A percentile compares a stretch with the other conserved stretches of the same genome.
These are phyloP conservation scores for Hypoxylon sp. DNA, from an alignment of 2,329 filamentous ascomycete genomes.

Conservation along the genomic window DNA sequence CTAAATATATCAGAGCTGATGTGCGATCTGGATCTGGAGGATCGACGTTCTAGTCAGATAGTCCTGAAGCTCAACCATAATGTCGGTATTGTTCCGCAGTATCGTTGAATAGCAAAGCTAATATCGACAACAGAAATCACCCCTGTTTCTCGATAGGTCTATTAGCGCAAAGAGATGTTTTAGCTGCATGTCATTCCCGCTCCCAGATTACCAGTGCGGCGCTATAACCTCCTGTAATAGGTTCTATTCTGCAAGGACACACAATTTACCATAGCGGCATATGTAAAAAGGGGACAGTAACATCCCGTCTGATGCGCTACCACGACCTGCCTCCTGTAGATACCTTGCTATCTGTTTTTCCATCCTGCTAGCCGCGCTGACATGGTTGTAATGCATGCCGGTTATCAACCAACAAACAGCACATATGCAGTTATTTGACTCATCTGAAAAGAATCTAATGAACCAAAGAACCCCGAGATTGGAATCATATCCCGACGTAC, in stretches of 20 bases:
- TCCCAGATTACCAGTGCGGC: not conserved
- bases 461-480: constrained; percentile 15
- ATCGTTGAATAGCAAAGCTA: constrained; percentile 22
- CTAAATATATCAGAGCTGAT: constrained; percentile 17
- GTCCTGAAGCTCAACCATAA: constrained; percentile 2
- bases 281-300: constrained; percentile 13
- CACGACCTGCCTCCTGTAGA: not conserved
- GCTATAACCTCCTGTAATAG: not conserved
- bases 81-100: constrained; percentile 15
- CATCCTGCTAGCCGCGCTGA: not conserved
- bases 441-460: constrained; percentile 16
- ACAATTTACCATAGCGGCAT: not conserved
- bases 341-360: not conserved
- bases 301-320: not conserved
- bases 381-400: constrained; percentile 20
- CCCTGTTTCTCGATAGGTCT: not conserved
- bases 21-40: constrained; percentile 21
- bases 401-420: constrained; percentile 15
- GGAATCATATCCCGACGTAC: constrained; percentile 3
- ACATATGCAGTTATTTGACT: constrained; percentile 17
- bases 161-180: constrained; percentile 9
- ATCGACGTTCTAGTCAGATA: constrained; percentile 25
- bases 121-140: constrained; percentile 18
- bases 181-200: constrained; percentile 27
- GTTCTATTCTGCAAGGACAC: not conserved